Base-by-base conservation (phyloP, 1,284 basidiomycete species). In the Agaricales sp. region DNA sequence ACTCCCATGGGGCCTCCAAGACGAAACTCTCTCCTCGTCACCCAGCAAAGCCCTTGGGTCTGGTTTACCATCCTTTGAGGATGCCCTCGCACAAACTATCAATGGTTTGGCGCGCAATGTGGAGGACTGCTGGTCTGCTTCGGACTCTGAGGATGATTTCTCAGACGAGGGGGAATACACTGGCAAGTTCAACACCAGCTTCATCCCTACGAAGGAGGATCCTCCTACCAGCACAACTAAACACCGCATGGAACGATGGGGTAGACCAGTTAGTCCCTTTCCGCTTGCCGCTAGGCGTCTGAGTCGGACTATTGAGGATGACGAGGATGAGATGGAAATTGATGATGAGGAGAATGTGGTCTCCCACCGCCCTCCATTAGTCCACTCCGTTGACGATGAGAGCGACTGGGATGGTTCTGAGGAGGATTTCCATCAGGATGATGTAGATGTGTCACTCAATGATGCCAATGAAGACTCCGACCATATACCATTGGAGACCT, bases 211-310 rank as follows among this genome's bases (percentile, higher is more conserved):
- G 13, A 86, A 84, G 64, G 63, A 61, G n/a, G 83, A 82, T 54
- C 82, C 83, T 1, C 79, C 81, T 1, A 79, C 74, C 50, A 80
- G 75, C 54, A 65, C 63, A 13, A 78, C 77, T 11, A 65, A 63
- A 37, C 65, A 60, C 13, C 67, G 73, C 37, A 72, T 72, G 61
- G 74, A 77, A 30, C 62, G 67, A 20, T 86, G 83, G 84, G 82
- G 84, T 1, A 68, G 77, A 11, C 82, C 82, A 1, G 72, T 79
- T 38, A 85, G 81, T 50, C 83, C 84, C 0, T 83, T 71, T 56
- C 78, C 78, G 2, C 63, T 60, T 55, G 54, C 55, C 18, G 47
- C 43, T 30, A 52, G 24, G 49, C 50, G n/a, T 51, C 51, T 25
- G 43, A 45, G 30, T n/a, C 43, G 47, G 8, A 39, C 46, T 44